Evolutionary conservation across 192 early-diverging fungal species (phyloP).

Genomic region (Obelidium mucronatum): DNA sequence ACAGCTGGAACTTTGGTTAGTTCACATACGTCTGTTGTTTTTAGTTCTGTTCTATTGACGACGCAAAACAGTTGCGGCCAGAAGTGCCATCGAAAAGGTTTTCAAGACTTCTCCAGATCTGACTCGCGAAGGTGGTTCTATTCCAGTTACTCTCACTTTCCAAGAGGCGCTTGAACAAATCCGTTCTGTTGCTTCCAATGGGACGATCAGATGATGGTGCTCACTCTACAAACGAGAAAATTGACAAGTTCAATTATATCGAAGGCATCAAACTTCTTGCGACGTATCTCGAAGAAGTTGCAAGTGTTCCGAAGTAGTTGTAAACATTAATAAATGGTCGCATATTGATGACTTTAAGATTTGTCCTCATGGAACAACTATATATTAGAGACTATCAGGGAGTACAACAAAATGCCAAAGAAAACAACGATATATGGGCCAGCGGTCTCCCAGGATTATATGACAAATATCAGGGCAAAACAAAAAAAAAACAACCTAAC

Average conservation of each 20-base stretch:
- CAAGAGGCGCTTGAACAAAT: conserved; percentile 92
- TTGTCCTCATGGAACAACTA: too few relatives aligned
- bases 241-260: conserved; percentile 92
- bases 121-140: conserved; percentile 97
- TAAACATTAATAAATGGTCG: not conserved
- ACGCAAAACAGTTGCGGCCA: conserved; percentile 72
- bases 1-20: conserved; percentile 91
- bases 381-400: too few relatives aligned
- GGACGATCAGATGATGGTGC: conserved; percentile 93
- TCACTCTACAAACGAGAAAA: conserved; percentile 97
- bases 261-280: conserved; percentile 94
- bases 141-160: conserved; percentile 97
- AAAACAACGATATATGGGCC: too few relatives aligned
- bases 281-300: conserved; percentile 89
- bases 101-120: conserved; percentile 92
- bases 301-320: conserved; percentile 44
- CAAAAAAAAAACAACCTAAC: not conserved
- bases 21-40: conserved; percentile 2
- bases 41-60: not conserved
- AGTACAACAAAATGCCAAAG: not conserved
- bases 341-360: not conserved
- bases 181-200: conserved; percentile 93
- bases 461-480: too few relatives aligned
- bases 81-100: conserved; percentile 91
- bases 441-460: too few relatives aligned